A percentile compares a stretch with the other conserved stretches of the same genome.
These are phyloP conservation scores for Penicillium sp. DNA, from an alignment of 2,329 filamentous ascomycete genomes.

Conservation along the genomic window DNA sequence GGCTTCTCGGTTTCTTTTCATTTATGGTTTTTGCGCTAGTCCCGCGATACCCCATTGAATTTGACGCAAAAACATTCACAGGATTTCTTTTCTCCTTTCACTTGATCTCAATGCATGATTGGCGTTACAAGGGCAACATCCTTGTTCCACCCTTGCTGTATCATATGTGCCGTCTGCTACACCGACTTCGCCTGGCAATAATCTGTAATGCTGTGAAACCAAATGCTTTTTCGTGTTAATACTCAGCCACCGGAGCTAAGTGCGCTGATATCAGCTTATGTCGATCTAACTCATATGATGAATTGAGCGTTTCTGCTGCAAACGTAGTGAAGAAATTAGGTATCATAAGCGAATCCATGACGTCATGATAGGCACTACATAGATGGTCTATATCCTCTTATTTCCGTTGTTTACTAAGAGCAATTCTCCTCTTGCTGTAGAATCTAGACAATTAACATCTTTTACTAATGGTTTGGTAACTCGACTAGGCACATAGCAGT, in stretches of 20 bases:
- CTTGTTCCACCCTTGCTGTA: neutral
- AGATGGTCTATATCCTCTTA: neutral
- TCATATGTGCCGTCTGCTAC: neutral
- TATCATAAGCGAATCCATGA: neutral
- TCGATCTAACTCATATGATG: neutral
- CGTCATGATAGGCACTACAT: neutral
- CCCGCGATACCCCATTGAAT: slow-evolving; percentile 9
- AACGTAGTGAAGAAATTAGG: neutral
- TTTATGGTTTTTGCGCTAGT: slow-evolving; percentile 5
- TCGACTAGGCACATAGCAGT: neutral
- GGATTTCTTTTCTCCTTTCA: neutral
- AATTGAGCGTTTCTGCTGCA: neutral
- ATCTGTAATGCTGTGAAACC: neutral
- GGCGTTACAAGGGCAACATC: neutral
- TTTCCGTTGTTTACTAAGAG: neutral
- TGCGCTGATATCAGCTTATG: neutral
- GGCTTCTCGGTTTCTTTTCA: neutral
- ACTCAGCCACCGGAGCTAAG: neutral
- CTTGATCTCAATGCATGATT: neutral
- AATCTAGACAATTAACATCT: neutral
- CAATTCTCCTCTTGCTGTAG: neutral
- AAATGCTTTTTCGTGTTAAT: neutral
- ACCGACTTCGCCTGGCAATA: neutral
- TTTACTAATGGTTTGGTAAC: neutral
- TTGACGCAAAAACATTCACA: slow-evolving; percentile 3